Evolutionary conservation across 2,329 filamentous ascomycete genomes (phyloP).

Genomic region (Claviceps cyperi): DNA sequence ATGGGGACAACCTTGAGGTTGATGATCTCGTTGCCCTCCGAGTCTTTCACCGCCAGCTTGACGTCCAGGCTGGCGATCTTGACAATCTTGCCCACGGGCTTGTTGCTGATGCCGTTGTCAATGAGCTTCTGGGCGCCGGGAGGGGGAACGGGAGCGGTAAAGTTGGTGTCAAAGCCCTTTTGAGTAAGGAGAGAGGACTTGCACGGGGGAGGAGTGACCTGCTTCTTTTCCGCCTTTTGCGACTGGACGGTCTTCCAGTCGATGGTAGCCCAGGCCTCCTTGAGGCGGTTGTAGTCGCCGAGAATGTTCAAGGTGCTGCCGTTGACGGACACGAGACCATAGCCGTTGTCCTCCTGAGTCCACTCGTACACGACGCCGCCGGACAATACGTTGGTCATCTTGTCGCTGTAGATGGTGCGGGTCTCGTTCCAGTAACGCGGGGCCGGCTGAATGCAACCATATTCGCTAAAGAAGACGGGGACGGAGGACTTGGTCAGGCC

Average conservation of each 20-base stretch:
- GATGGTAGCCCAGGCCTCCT: slow-evolving; percentile 59
- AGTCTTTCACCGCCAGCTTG: slow-evolving; percentile 25
- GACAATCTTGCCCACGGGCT: slow-evolving; percentile 53
- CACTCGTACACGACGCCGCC: slow-evolving; percentile 76
- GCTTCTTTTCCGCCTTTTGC: slow-evolving; percentile 39
- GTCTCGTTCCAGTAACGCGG: slow-evolving; percentile 68
- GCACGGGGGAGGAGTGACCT: slow-evolving; percentile 46
- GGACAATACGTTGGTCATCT: slow-evolving; percentile 56
- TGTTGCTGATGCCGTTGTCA: slow-evolving; percentile 54
- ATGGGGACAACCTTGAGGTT: slow-evolving; percentile 34
- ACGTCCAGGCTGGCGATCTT: slow-evolving; percentile 50
- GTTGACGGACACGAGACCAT: slow-evolving; percentile 49
- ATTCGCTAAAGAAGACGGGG: slow-evolving; percentile 72
- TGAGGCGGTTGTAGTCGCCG: slow-evolving; percentile 58
- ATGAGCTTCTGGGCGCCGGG: slow-evolving; percentile 58
- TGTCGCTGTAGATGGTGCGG: slow-evolving; percentile 50
- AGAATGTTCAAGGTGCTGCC: slow-evolving; percentile 43
- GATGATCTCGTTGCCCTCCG: slow-evolving; percentile 25
- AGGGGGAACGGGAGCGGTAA: slow-evolving; percentile 58
- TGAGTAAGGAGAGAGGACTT: slow-evolving; percentile 48
- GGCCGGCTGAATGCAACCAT: slow-evolving; percentile 59
- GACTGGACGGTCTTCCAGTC: slow-evolving; percentile 55
- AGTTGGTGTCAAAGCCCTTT: slow-evolving; percentile 60
- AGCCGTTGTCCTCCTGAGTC: slow-evolving; percentile 54
- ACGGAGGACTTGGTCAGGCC: slow-evolving; percentile 53